Base-by-base conservation (phyloP, 257 asterid species). In the Linderniella brevidens region DNA sequence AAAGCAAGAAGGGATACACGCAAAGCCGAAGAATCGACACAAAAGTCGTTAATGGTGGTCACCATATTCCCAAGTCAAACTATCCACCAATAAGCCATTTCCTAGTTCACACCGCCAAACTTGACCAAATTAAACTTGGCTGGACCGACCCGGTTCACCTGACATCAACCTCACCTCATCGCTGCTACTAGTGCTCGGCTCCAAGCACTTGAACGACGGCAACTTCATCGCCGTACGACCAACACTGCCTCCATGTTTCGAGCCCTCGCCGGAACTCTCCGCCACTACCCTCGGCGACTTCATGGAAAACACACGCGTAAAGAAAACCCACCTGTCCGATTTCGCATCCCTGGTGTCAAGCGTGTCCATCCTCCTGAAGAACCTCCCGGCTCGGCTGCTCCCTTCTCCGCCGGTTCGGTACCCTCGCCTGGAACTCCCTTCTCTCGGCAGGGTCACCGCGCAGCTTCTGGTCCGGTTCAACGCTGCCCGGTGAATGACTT, bases 291-390 rank as follows among this genome's bases (percentile, higher is more conserved):
- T 65, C 0, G 95, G 85, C 4, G 79, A 74, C 39, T 46, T 75
- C 45, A 74, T 54, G 8, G 95, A 87, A 11, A 68, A 41, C 0
- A 63, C 82, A 16, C 93, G 65, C 4, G 81, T 19, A 46, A 69
- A 70, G 44, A 82, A 65, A 0, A 37, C 57, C 95, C 95, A 84
- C 58, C 92, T 66, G 55, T 83, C 95, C 29, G 92, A 82, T 13
- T 66, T 65, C 0, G 55, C 65, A 0, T 49, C 69, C 37, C 49
- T 19, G 32, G 6, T 6, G 29, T 45, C 49, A 3, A 66, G 49
- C 16, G 54, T 50, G 4, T 86, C 93, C 0, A 77, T 50, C 53
- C 56, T 56, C 17, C 63, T 16, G 9, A 46, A 46, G 1, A 64
- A 75, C 61, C 82, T 49, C 0, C 60, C 74, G 5, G 59, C 76